A percentile compares a stretch with the other conserved stretches of the same genome.
These are phyloP conservation scores for Globisporangium paddicum DNA, from an alignment of 352 stramenopile genomes.

Conservation along the genomic window DNA sequence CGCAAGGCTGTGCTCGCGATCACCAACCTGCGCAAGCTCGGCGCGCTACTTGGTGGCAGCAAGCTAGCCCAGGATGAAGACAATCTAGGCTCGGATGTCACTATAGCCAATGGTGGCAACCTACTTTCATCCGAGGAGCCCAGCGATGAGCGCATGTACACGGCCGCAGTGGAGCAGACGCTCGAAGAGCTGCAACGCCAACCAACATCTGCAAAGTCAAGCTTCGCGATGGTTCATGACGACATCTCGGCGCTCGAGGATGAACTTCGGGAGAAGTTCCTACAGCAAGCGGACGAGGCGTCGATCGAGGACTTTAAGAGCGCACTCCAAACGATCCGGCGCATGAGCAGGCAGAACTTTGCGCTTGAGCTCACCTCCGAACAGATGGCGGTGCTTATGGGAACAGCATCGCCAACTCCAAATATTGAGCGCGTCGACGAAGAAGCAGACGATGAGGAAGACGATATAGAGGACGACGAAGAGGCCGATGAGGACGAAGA, in stretches of 20 bases:
- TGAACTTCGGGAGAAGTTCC: constrained; percentile 53
- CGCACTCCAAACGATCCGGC: constrained; percentile 57
- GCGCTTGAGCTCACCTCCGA: constrained; percentile 15
- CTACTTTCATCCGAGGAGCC: neutral
- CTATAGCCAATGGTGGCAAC: neutral
- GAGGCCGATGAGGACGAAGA: constrained; percentile 19
- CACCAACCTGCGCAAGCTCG: constrained; percentile 39
- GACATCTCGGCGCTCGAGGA: constrained; percentile 59
- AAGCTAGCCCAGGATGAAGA: constrained; percentile 1
- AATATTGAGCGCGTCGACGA: neutral
- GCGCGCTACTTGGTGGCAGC: constrained; percentile 13
- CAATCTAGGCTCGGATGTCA: neutral
- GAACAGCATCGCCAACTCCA: neutral
- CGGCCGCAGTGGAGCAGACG: constrained; percentile 32
- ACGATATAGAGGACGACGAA: constrained; percentile 27
- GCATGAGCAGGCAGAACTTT: constrained; percentile 31
- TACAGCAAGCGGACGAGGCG: constrained; percentile 50
- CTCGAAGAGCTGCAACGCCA: constrained; percentile 9
- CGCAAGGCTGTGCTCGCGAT: constrained; percentile 65
- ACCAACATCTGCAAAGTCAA: neutral
- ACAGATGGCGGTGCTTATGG: constrained; percentile 13
- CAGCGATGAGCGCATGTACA: constrained; percentile 26
- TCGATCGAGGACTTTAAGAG: constrained; percentile 68
- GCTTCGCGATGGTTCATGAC: neutral
- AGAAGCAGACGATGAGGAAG: constrained; percentile 21